Conservation (phyloP, 2,329 filamentous ascomycete species). For the Ambrosiella cleistominuta region DNA sequence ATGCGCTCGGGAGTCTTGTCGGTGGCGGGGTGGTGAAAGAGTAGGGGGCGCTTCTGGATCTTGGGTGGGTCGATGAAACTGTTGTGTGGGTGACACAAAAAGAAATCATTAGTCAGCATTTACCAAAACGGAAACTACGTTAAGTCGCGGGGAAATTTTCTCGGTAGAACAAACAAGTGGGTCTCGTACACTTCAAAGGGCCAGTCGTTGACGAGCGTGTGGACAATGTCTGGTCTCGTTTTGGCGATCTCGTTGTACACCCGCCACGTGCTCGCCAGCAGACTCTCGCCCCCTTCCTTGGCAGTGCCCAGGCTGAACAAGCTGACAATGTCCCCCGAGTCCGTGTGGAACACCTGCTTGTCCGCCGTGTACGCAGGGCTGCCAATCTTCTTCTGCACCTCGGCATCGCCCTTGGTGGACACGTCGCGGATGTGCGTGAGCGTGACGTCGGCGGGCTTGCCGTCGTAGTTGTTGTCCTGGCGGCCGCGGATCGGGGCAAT, state of each 20-base stretch:
- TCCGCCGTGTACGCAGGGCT: conserved; percentile 7
- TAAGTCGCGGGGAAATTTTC: not conserved
- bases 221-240: conserved; percentile 37
- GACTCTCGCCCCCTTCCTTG: conserved; percentile 32
- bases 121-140: not conserved
- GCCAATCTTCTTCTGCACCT: conserved; percentile 5
- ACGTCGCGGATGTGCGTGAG: conserved; percentile 35
- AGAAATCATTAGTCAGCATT: conserved; percentile 1
- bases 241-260: conserved; percentile 43
- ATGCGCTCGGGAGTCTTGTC: conserved; percentile 30
- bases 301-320: conserved; percentile 36
- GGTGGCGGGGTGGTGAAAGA: conserved; percentile 12
- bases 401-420: conserved; percentile 11
- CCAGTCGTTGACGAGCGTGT: conserved; percentile 26
- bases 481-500: conserved; percentile 35
- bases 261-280: conserved; percentile 34
- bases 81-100: not conserved
- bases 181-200: conserved; percentile 13
- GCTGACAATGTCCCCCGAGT: conserved; percentile 35
- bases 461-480: conserved; percentile 29
- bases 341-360: conserved; percentile 42
- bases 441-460: conserved; percentile 27
- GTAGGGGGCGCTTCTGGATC: conserved; percentile 9
- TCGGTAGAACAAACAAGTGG: not conserved
- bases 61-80: conserved; percentile 6